Evolutionary conservation across 2,329 filamentous ascomycete genomes (phyloP), one percentile per base, ranked within the genome.

Genomic region (Pseudofabraea citricarpa): DNA sequence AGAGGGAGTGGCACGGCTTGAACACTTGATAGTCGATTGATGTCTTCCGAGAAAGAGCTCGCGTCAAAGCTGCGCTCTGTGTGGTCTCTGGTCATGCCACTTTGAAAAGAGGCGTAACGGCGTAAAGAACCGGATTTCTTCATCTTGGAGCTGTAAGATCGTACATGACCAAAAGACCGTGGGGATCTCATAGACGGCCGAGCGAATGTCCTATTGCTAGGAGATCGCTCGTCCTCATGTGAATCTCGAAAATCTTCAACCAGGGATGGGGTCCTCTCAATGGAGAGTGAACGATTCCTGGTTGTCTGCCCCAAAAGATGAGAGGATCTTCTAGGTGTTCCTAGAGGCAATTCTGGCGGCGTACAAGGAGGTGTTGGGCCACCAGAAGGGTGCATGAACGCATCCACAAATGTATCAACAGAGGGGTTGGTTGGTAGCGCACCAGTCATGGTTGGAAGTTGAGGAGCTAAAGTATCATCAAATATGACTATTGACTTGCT

Each of bases 401-500:
- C 64, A 44, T 81, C 75, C 2, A 69, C 65, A 53, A 81, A 77
- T 2, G 69, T 69, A 38, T 79, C 76, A 1, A 72, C 63, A 2
- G 77, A 77, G 9, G 65, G 63, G 42, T 68, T 71, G 19, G 65
- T 59, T 3, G 62, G 51, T 15, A 59, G 39, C 4, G 54, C 58
- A 13, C 56, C 75, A 7, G 74, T 70, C 74, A 81, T 77, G 8
- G 67, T 52, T 1, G 72, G 64, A n/a, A 73, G 61, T 7, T 77
- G 66, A 5, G 68, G 66, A 0, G 72, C 66, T 13, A 74, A 53
- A 0, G 82, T 84, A 40, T 60, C 58, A 32, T 63, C 58, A 26
- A 95, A 81, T 57, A 95, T 94, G 43, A 95, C 75, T 52, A 95
- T 94, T 0, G 89, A 95, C 58, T 90, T 85, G 70, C 88, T 95